phyloP scores from a whole-genome alignment of 345 rosid species.

The Moricandia moricandioides region DNA sequence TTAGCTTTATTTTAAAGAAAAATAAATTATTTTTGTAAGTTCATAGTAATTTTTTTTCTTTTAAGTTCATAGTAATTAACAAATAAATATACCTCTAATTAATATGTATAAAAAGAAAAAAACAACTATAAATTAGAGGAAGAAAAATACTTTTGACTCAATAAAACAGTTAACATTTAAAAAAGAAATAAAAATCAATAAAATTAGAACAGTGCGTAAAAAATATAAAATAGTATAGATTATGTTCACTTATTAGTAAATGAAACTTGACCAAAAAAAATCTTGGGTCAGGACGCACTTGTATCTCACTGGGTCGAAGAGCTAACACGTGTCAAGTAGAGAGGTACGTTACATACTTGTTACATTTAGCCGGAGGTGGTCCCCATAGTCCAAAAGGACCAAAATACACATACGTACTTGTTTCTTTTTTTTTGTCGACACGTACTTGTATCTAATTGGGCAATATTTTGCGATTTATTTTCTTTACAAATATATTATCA shows the following conservation, averaged over 20 bases:
- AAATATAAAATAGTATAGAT: neutral
- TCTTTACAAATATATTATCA: no score
- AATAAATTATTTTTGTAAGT: no score
- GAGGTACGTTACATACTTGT: neutral
- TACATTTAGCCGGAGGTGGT: neutral
- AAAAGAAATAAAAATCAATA: neutral
- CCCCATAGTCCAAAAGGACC: neutral
- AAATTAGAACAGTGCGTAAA: neutral
- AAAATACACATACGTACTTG: no score
- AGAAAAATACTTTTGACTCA: neutral
- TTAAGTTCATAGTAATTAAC: no score
- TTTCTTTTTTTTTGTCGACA: no score
- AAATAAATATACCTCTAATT: no score
- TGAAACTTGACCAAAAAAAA: neutral
- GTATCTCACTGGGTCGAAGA: neutral
- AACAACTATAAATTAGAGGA: neutral
- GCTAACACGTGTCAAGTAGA: conserved; percentile 12
- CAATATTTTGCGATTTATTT: neutral
- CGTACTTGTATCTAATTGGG: conserved; percentile 15
- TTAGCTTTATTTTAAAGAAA: no score
- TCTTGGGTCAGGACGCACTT: neutral
- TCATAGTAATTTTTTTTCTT: no score
- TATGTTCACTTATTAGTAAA: neutral
- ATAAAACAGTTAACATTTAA: neutral
- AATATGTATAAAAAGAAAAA: no score